These are phyloP conservation scores for Tilletia walkeri DNA, from an alignment of 1,284 basidiomycete species.

Conservation along the genomic window DNA sequence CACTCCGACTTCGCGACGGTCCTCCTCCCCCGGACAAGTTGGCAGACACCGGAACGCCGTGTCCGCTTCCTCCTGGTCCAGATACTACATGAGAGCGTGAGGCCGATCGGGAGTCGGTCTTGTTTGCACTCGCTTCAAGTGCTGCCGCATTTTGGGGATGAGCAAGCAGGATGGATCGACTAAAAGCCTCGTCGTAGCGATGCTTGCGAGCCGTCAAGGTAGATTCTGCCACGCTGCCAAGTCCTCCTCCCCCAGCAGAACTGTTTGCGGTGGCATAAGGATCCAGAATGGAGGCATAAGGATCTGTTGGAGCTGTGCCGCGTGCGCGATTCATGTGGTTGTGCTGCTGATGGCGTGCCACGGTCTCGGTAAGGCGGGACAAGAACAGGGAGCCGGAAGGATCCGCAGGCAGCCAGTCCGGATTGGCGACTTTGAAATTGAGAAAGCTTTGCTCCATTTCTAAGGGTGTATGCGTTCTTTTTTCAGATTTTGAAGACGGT, in stretches of 20 bases:
- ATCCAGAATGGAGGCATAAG: neutral
- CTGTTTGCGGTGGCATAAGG: slow-evolving; percentile 19
- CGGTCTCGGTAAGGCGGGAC: slow-evolving; percentile 73
- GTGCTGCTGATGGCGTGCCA: slow-evolving; percentile 19
- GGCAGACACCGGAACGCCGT: neutral
- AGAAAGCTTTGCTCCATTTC: slow-evolving; percentile 97
- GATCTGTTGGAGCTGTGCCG: neutral
- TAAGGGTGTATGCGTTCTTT: slow-evolving; percentile 21
- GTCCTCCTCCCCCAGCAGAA: neutral
- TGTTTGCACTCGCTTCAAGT: slow-evolving; percentile 17
- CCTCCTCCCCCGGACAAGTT: neutral
- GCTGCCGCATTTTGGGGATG: slow-evolving; percentile 21
- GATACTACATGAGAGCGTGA: neutral
- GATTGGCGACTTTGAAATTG: slow-evolving; percentile 87
- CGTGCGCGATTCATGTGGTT: neutral
- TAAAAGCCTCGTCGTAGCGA: slow-evolving; percentile 27
- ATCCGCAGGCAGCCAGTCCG: slow-evolving; percentile 87
- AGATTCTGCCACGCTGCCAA: slow-evolving; percentile 16
- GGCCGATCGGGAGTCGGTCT: neutral
- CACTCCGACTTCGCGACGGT: slow-evolving; percentile 9
- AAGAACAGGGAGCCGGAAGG: slow-evolving; percentile 80
- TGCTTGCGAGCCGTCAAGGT: slow-evolving; percentile 25
- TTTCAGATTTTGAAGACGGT: too few relatives aligned
- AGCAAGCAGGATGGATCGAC: slow-evolving; percentile 23
- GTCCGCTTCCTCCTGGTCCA: neutral